Evolutionary conservation across 768 basidiomycete genomes (phyloP), one percentile per base, ranked within the genome.

Genomic region (Asterophora parasitica): DNA sequence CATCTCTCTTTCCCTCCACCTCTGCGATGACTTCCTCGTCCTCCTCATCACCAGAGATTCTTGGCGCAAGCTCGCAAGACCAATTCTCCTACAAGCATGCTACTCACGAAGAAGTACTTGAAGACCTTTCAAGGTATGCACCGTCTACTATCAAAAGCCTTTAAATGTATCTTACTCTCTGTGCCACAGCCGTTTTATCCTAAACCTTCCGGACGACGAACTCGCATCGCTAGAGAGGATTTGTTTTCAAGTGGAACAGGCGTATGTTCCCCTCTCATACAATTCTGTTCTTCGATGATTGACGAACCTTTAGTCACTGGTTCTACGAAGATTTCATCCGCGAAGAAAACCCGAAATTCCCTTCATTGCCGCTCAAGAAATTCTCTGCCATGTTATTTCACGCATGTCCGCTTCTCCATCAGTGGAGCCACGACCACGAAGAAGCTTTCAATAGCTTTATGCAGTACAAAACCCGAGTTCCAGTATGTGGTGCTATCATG

Each of bases 311-410:
- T 11, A 96, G 94, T n/a, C 95, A 97, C 64, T 99, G 95, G 95
- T 99, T 91, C 66, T 99, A 99, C 60, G 96, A 98, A 73, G 96
- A 99, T 65, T 98, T 96, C 58, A 83, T 98, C 54, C 88, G 96
- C 35, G 92, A 94, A 63, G 81, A 88, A 66, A 88, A 92, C 48
- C 83, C 85, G 7, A 80, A 82, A 49, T 83, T 97, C 35, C 95
- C 92, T 1, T 88, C 92, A 1, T 74, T 92, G 51, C 81, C 85
- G 13, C 81, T 98, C 58, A 92, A 94, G 73, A 85, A 82, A 59
- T 99, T 99, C 69, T 95, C 92, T 26, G 85, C 87, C 42, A 86
- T 89, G 74, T 71, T 98, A 59, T 93, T 97, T 68, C 79, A 81
- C 53, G 81, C 81, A 44, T 93, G 89, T 61, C 90, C 92, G 20